Evolutionary conservation across 768 basidiomycete species (phyloP), one percentile per base, ranked within the genome.

Genomic region (Tricholoma hemisulphureum): DNA sequence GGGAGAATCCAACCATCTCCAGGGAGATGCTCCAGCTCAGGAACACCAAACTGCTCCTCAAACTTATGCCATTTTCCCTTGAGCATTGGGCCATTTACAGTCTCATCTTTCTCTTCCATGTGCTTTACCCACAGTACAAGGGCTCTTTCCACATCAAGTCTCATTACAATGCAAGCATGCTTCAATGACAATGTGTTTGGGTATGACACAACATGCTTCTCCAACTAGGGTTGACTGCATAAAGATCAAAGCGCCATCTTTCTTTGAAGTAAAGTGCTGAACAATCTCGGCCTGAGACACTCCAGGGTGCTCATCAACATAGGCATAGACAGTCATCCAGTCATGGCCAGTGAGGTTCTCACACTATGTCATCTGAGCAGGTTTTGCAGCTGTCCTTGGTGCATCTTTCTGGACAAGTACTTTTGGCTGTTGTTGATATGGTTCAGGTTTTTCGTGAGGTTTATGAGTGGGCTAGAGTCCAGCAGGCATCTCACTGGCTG

Each of bases 131-230:
- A 78, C 2, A 72, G 57, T 9, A 62, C 26, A 1, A 77, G 63
- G 0, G 71, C 72, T 5, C 28, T 13, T 18, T 78, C 74, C 3
- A 76, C 71, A 52, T 73, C 74, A 3, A 71, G 75, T 7, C 58
- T 18, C 20, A 69, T 73, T 3, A 75, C 73, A 51, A 74, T 56
- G 6, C 62, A 64, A 16, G 64, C 61, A 0, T 64, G 55, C 57
- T 76, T 75, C 29, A 57, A 56, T 1, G 69, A 72, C 16, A 74
- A 56, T 8, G 68, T 67, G 49, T 56, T 66, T 9, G 70, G 69
- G 29, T 64, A 59, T 2, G 35, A 23, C n/a, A 53, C 23, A 6
- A 57, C 53, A 20, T 50, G 55, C 0, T 20, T 56, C 31, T 69
- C 35, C 20, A 67, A 24, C 10, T 61, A 73, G 50, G 8, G 69